Conservation (phyloP, 768 basidiomycete genomes). For the Pluteus cervinus region DNA sequence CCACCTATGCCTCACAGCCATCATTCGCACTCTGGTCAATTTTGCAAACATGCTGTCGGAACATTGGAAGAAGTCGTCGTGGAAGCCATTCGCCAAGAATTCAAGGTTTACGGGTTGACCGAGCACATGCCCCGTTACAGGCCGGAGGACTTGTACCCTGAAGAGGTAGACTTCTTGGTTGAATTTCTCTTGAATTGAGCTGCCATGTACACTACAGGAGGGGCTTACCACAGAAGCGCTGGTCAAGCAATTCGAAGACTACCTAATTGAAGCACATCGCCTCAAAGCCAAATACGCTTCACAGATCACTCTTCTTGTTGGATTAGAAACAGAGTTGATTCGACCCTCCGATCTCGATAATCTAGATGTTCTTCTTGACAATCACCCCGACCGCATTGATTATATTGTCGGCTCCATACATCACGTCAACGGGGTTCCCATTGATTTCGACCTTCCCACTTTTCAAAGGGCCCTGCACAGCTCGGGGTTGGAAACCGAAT, state of each 20-base stretch:
- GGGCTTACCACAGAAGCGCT: constrained; percentile 48
- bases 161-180: constrained; percentile 62
- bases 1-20: constrained; percentile 56
- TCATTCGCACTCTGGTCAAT: constrained; percentile 91
- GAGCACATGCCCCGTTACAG: constrained; percentile 94
- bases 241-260: constrained; percentile 59
- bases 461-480: constrained; percentile 56
- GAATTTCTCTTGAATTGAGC: constrained; percentile 8
- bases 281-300: constrained; percentile 57
- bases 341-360: constrained; percentile 55
- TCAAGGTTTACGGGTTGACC: constrained; percentile 78
- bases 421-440: constrained; percentile 81
- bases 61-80: constrained; percentile 74
- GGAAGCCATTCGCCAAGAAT: constrained; percentile 75
- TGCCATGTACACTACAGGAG: constrained; percentile 34
- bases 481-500: constrained; percentile 23
- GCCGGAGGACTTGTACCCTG: constrained; percentile 79
- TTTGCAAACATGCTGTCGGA: constrained; percentile 86
- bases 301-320: constrained; percentile 75
- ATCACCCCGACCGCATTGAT: constrained; percentile 52
- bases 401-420: constrained; percentile 93
- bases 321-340: constrained; percentile 91
- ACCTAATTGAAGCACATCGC: constrained; percentile 74
- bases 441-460: constrained; percentile 82
- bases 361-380: constrained; percentile 46